phyloP scores from a whole-genome alignment of 306 rosid genomes.

The Crotalaria pallida region DNA sequence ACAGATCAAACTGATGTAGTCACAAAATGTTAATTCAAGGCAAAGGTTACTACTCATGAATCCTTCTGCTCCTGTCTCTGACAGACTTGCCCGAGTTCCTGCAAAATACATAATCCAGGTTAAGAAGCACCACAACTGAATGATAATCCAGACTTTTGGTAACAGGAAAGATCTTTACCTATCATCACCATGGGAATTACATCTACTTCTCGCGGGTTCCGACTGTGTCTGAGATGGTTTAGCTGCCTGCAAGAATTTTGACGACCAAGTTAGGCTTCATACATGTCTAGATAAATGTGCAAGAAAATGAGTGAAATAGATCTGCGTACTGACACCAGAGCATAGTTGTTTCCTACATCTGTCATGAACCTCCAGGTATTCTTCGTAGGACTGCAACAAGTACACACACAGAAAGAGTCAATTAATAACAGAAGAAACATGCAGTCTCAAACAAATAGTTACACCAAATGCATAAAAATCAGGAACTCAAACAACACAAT shows the following conservation, averaged over 20 bases:
- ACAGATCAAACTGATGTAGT: neutral
- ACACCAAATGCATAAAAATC: neutral
- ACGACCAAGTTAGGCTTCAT: constrained; percentile 15
- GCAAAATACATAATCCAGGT: neutral
- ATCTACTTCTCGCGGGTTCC: constrained; percentile 26
- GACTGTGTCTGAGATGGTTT: constrained; percentile 6
- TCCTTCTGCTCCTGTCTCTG: constrained; percentile 19
- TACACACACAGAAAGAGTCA: neutral
- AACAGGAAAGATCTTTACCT: constrained; percentile 22
- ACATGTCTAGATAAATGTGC: neutral
- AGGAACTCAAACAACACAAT: neutral
- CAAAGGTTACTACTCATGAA: neutral
- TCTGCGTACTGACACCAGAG: constrained; percentile 24
- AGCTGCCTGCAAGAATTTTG: constrained; percentile 25
- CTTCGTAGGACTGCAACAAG: constrained; percentile 40
- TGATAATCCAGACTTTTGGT: neutral
- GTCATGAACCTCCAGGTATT: constrained; percentile 33
- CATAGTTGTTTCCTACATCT: constrained; percentile 27
- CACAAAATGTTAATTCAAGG: neutral
- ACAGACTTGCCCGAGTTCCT: constrained; percentile 15
- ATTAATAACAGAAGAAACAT: constrained; percentile 4
- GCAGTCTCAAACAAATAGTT: neutral
- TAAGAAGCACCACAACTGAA: neutral
- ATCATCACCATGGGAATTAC: constrained; percentile 23
- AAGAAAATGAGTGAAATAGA: neutral